These are phyloP conservation scores for Hypericum androsaemum DNA, from an alignment of 345 rosid species.

Conservation along the genomic window DNA sequence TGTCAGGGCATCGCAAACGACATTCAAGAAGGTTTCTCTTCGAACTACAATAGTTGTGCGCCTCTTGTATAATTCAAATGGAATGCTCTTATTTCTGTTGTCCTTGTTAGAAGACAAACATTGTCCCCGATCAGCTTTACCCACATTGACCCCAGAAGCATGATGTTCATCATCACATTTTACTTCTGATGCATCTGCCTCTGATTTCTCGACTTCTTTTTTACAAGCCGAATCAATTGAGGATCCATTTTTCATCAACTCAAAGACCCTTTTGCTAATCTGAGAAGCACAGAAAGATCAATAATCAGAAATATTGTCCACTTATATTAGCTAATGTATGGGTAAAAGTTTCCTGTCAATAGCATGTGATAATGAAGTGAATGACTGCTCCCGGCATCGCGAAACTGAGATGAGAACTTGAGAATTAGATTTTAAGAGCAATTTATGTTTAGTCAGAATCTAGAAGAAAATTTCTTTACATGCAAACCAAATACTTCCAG, in stretches of 20 bases:
- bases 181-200: constrained; percentile 19
- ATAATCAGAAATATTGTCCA: constrained; percentile 7
- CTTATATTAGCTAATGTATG: background rate
- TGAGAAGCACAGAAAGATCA: constrained; percentile 23
- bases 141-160: constrained; percentile 14
- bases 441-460: background rate
- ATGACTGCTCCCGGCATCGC: background rate
- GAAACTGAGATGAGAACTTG: background rate
- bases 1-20: constrained; percentile 70
- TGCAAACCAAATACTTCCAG: too few species aligned
- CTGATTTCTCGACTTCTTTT: constrained; percentile 27
- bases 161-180: constrained; percentile 27
- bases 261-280: constrained; percentile 86
- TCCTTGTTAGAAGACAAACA: constrained; percentile 18
- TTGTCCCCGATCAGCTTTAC: constrained; percentile 17
- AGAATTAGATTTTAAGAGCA: background rate
- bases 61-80: constrained; percentile 84
- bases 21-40: constrained; percentile 60
- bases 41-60: constrained; percentile 70
- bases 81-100: constrained; percentile 31
- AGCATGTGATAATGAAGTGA: background rate
- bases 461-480: too few species aligned
- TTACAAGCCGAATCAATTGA: constrained; percentile 25
- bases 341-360: background rate
- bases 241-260: constrained; percentile 49